phyloP scores from a whole-genome alignment of 2,329 filamentous ascomycete genomes.

The Scorias spongiosa region DNA sequence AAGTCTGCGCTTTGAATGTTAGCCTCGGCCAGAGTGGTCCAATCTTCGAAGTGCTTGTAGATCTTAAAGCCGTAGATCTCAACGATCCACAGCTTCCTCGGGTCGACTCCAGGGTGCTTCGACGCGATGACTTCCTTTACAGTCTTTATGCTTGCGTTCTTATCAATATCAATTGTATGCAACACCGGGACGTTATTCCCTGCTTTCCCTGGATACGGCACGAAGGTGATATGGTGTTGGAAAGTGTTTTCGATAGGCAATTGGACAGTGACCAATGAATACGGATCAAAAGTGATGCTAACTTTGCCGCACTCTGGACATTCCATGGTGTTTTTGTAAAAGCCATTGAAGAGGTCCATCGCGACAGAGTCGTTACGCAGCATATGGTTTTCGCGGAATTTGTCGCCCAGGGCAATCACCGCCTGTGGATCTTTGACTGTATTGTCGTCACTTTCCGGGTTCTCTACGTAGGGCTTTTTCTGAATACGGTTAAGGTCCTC shows the following conservation, averaged over 20 bases:
- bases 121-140: conserved; percentile 50
- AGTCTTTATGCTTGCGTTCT: conserved; percentile 51
- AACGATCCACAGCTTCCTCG: conserved; percentile 55
- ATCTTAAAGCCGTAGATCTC: conserved; percentile 76
- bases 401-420: conserved; percentile 70
- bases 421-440: conserved; percentile 73
- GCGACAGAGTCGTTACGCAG: conserved; percentile 88
- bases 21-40: conserved; percentile 51
- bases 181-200: conserved; percentile 37
- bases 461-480: conserved; percentile 95
- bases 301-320: conserved; percentile 87
- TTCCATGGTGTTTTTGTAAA: conserved; percentile 95
- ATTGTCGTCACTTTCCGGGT: conserved; percentile 92
- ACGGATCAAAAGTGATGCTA: conserved; percentile 97
- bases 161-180: conserved; percentile 67
- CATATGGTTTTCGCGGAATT: conserved; percentile 84
- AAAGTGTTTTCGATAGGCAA: conserved; percentile 76
- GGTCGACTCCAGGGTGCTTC: conserved; percentile 35
- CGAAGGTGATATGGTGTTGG: conserved; percentile 59
- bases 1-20: conserved; percentile 48
- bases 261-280: conserved; percentile 84
- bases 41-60: conserved; percentile 71
- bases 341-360: conserved; percentile 87
- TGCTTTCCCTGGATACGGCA: conserved; percentile 50
- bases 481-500: conserved; percentile 88